Evolutionary conservation across 805 yeast genomes (phyloP).

Genomic region (Saturnispora mendoncae): DNA sequence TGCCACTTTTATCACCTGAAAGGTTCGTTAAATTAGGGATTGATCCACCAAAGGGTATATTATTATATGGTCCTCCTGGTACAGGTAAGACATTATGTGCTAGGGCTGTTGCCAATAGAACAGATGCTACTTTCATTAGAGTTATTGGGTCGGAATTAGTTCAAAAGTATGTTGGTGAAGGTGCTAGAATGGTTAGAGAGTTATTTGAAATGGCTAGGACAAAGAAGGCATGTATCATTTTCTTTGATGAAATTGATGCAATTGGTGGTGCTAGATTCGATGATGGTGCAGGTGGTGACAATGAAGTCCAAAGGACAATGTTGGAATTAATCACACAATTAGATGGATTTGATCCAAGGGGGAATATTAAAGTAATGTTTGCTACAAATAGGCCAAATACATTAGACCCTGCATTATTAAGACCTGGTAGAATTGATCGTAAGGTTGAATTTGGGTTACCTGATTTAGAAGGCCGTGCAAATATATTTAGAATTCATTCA

Average conservation of each 20-base stretch:
- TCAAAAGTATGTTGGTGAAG: constrained; percentile 98
- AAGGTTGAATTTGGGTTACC: constrained; percentile 96
- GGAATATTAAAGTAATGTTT: constrained; percentile 98
- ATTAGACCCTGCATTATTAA: constrained; percentile 90
- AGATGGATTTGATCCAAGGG: constrained; percentile 98
- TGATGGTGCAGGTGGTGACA: constrained; percentile 99
- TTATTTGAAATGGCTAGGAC: constrained; percentile 98
- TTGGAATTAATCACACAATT: constrained; percentile 94
- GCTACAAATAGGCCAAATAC: constrained; percentile 99
- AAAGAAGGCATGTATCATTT: constrained; percentile 94
- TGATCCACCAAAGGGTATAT: constrained; percentile 97
- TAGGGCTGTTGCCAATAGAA: constrained; percentile 97
- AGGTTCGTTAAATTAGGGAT: constrained; percentile 94
- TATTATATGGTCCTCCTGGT: constrained; percentile 97
- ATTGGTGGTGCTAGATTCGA: constrained; percentile 99
- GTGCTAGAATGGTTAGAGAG: constrained; percentile 99
- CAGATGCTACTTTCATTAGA: constrained; percentile 97
- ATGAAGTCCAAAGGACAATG: constrained; percentile 99
- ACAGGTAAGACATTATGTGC: constrained; percentile 98
- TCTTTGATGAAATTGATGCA: constrained; percentile 98
- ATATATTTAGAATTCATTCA: constrained; percentile 93
- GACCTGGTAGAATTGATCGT: constrained; percentile 99
- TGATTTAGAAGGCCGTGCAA: constrained; percentile 95
- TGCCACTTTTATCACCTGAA: constrained; percentile 91
- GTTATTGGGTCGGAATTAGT: constrained; percentile 98